Evolutionary conservation across 2,329 filamentous ascomycete genomes (phyloP).

Genomic region (Botrytis porri): DNA sequence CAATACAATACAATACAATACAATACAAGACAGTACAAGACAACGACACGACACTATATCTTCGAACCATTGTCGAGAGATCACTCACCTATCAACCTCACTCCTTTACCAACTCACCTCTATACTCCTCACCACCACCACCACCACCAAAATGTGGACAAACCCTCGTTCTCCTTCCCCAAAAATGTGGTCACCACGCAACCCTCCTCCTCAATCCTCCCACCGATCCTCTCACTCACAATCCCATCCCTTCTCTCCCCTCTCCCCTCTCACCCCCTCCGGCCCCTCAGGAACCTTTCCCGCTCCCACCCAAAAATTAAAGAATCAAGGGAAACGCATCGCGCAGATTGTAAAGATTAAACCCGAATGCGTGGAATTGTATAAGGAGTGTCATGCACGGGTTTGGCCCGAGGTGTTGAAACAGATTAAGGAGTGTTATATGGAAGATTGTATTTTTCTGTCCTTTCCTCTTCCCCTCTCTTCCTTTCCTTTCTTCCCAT

Average conservation of each 20-base stretch:
- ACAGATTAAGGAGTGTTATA: constrained; percentile 73
- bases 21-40: no score
- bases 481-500: background rate
- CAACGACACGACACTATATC: no score
- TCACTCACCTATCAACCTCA: background rate
- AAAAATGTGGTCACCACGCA: constrained; percentile 11
- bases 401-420: constrained; percentile 76
- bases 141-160: constrained; percentile 3
- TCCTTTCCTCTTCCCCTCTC: no score
- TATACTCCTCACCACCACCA: background rate
- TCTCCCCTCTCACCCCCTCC: constrained; percentile 26
- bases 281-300: constrained; percentile 11
- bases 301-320: constrained; percentile 29
- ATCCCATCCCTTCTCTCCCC: constrained; percentile 22
- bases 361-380: constrained; percentile 61
- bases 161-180: background rate
- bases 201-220: constrained; percentile 1
- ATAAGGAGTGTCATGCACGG: constrained; percentile 69
- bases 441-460: constrained; percentile 61
- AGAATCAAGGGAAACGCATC: constrained; percentile 53
- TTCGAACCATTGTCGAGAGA: background rate
- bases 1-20: background rate
- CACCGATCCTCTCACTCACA: background rate
- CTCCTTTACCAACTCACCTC: background rate
- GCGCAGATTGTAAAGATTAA: constrained; percentile 73